Evolutionary conservation across 768 basidiomycete species (phyloP), one percentile per base, ranked within the genome.

Genomic region (Inosperma sp.): DNA sequence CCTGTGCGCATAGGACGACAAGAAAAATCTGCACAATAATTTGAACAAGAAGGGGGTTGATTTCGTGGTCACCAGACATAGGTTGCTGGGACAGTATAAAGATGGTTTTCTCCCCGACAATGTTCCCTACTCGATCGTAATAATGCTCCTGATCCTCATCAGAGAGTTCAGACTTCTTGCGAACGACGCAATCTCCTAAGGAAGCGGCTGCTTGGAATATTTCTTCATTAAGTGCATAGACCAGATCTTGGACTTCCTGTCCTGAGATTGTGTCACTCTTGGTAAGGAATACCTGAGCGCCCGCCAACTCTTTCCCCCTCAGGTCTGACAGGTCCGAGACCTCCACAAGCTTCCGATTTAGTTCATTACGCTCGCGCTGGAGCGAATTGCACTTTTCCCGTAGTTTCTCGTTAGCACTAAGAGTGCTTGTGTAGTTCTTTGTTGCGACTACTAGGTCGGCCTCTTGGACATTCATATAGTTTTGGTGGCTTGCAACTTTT

Each of bases 131-230:
- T 2, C 31, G 30, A 9, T 53, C 39, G 12, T 29, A 52, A 12
- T 27, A 39, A 7, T 25, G 26, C 4, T 41, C 31, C 47, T 47
- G n/a, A 3, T 52, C 49, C 51, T 73, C 72, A 6, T 73, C 61
- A 43, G 80, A 76, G n/a, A 82, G 60, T 13, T 65, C 64, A 44
- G 72, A 68, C 19, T 79, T 60, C 54, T 73, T 67, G 2, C 50
- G 59, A 13, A 79, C 69, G 27, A 80, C 72, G 16, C 65, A 65
- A 2, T 79, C 77, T 2, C 78, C 71, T 50, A 80, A 69, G 49
- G 64, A 67, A 0, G 75, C 73, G 1, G 78, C 73, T 13, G 69
- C 69, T 55, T 82, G 77, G 21, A 70, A 70, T 30, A 79, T 74
- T 51, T 74, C 72, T 10, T 74, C 63, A 53, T 80, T 80, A 16